phyloP scores from a whole-genome alignment of 139 green algal species.

The Haematococcus sp. region DNA sequence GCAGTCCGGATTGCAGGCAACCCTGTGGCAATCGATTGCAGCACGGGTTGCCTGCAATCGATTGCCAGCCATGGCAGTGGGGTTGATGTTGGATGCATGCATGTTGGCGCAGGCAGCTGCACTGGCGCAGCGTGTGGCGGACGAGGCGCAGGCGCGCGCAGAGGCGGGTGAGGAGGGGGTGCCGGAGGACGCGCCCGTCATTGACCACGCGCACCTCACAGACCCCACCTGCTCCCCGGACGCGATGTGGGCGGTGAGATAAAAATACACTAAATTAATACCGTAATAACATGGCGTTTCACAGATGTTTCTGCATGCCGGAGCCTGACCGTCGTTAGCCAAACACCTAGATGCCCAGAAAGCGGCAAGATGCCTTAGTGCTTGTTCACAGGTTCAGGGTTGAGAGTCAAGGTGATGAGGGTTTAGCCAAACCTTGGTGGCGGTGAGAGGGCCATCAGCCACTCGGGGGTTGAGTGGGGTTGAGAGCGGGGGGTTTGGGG shows the following conservation, averaged over 20 bases:
- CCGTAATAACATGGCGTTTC: not conserved
- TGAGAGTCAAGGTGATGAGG: not conserved
- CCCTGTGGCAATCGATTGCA: too few species aligned
- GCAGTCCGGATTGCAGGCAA: too few species aligned
- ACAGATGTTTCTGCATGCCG: not conserved
- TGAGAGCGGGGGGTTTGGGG: too few species aligned
- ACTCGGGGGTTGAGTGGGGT: too few species aligned
- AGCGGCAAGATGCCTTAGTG: not conserved
- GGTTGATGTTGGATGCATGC: too few species aligned
- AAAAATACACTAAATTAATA: too few species aligned
- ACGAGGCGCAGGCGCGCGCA: not conserved
- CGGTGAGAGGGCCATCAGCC: too few species aligned
- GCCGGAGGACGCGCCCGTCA: slow-evolving; percentile 8
- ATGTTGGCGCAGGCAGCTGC: too few species aligned
- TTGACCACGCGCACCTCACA: slow-evolving; percentile 46
- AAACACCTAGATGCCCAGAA: too few species aligned
- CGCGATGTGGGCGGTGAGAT: slow-evolving; percentile 38
- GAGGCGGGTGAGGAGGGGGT: slow-evolving; percentile 21
- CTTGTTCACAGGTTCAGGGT: not conserved
- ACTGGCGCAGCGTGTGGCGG: not conserved
- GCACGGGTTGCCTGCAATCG: too few species aligned
- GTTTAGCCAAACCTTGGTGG: not conserved
- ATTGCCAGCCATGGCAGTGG: too few species aligned
- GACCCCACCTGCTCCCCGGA: slow-evolving; percentile 37
- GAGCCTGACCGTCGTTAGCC: not conserved